Evolutionary conservation across 2,329 filamentous ascomycete genomes (phyloP), one percentile per base, ranked within the genome.

Genomic region (Neurospora crassa): DNA sequence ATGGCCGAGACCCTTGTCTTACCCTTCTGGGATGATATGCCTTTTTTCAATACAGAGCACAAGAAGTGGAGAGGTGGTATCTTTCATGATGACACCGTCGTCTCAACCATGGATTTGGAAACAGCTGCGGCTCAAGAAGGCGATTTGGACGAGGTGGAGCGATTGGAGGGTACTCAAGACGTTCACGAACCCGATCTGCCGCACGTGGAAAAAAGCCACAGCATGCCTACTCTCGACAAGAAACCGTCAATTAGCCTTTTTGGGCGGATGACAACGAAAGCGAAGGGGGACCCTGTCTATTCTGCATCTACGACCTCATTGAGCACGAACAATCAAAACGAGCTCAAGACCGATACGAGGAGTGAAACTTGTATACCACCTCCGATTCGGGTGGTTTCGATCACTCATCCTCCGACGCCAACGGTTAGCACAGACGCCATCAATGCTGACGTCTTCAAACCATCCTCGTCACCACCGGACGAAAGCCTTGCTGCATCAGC

Each of bases 11-110:
- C 94, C 1, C 80, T 98, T 24, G 96, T 99, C 2, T 84, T 91
- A 71, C 96, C 96, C 0, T 97, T 97, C 78, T 99, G 96, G 95
- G 96, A 99, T 75, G 96, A 99, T 79, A 87, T 93, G 34, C 94
- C 96, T 0, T 98, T 99, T 80, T 91, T 93, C 78, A 89, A 92
- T 76, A 98, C 94, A 0, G 86, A 90, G 71, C 84, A 88, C 71
- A 93, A 97, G 79, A 82, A 84, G 24, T 94, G 93, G 85, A 88
- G 96, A 75, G 96, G 95, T 12, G 96, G 96, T 0, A 91, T 98
- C 24, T 99, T 89, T 77, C 84, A 87, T 41, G 87, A 89, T 67
- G 83, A 86, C 73, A 82, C 80, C 1, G 82, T 85, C 2, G 79
- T 81, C 37, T 76, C 78, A 45, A 79, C 81, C 10, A 71, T 76